Evolutionary conservation across 2,329 filamentous ascomycete species (phyloP), one percentile per base, ranked within the genome.

Genomic region (Blastomyces gilchristii): DNA sequence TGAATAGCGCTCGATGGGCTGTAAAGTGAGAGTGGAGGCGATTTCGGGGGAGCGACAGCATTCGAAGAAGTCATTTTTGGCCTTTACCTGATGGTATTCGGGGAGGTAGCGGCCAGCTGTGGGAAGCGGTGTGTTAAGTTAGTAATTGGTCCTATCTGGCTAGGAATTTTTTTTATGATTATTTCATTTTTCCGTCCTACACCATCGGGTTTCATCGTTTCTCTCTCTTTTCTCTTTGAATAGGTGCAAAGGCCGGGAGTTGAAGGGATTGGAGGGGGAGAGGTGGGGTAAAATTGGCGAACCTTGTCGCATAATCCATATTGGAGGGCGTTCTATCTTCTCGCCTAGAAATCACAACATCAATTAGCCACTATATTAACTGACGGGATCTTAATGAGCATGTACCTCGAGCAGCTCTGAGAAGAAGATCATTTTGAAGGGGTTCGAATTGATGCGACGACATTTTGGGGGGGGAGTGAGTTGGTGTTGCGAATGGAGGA

Each of bases 241-340:
- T 52, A 22, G 53, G 53, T 16, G 18, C 18, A 41, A 41, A 14
- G 41, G n/a, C 54, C 60, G 56, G 37, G n/a, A 47, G 61, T 37
- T 31, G 22, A 14, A 37, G 25, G 18, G 37, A 9, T 37, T 31
- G 52, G 12, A 49, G 22, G 5, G 58, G 61, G n/a, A 11, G 47
- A 7, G 58, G 49, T 58, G 59, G 49, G 53, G 50, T 65, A 62
- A 68, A 69, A 76, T 76, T 25, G 37, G 25, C 54, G 39, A 81
- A 93, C 91, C 91, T 86, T 99, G 94, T 78, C 94, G 89, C 94
- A 99, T 99, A 75, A 99, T 91, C 94, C 94, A 99, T 81, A 95
- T 90, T 63, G 94, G 94, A 65, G 94, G 89, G 67, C 94, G 87
- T 78, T 97, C 91, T 68, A 97, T 90, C 75, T 87, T 87, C 78